Evolutionary conservation across 129 eudicot genomes (phyloP).

Genomic region (Flaveria brownii): DNA sequence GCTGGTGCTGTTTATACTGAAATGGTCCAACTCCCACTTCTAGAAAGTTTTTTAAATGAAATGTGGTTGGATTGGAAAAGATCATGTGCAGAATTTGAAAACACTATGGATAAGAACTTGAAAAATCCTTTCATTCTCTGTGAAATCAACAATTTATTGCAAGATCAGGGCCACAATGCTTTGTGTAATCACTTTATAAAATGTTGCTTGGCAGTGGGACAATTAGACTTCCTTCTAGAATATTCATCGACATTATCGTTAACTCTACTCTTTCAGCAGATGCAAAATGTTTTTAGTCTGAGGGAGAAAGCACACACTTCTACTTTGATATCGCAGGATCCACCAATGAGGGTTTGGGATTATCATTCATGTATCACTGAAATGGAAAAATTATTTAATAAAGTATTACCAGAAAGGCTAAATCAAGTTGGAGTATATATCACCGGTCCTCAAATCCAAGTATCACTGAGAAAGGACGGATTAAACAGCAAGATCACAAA

Average conservation of each 20-base stretch:
- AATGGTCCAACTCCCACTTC: constrained; percentile 33
- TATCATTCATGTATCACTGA: constrained; percentile 40
- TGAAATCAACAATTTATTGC: constrained; percentile 45
- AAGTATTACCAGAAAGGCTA: constrained; percentile 62
- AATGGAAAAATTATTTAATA: constrained; percentile 43
- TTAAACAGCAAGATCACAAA: constrained; percentile 17
- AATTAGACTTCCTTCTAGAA: constrained; percentile 49
- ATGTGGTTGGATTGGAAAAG: constrained; percentile 59
- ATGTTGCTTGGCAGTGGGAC: constrained; percentile 63
- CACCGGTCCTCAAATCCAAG: constrained; percentile 56
- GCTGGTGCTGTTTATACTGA: constrained; percentile 27
- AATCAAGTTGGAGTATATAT: constrained; percentile 60
- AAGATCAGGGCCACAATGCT: constrained; percentile 36
- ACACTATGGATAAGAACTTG: constrained; percentile 25
- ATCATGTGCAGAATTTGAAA: constrained; percentile 39
- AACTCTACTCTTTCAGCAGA: constrained; percentile 48
- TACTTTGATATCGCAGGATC: constrained; percentile 35
- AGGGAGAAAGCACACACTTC: constrained; percentile 20
- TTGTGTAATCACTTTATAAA: constrained; percentile 38
- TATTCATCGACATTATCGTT: constrained; percentile 48
- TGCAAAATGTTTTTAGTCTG: constrained; percentile 45
- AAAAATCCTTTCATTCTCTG: constrained; percentile 62
- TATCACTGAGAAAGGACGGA: constrained; percentile 56
- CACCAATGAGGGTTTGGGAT: constrained; percentile 37
- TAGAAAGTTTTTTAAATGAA: constrained; percentile 43